A percentile compares a stretch with the other conserved stretches of the same genome.
phyloP scores from a whole-genome alignment of 106 monocot genomes.

The Posidonia australis region DNA sequence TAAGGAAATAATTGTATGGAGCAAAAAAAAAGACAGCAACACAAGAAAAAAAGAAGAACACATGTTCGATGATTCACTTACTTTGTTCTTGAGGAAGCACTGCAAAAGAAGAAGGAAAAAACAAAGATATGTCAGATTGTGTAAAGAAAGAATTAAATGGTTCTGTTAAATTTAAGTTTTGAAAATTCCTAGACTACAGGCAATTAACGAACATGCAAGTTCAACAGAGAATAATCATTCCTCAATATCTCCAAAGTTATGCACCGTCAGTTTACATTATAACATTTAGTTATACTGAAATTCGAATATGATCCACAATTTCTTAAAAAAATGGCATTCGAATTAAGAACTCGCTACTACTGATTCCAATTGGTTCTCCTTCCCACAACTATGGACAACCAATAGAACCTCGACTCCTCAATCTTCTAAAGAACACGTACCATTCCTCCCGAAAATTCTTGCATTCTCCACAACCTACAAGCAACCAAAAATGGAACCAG shows the following conservation, averaged over 20 bases:
- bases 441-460: slow-evolving; percentile 62
- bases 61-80: slow-evolving; percentile 36
- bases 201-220: no score
- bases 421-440: slow-evolving; percentile 28
- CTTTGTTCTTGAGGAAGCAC: slow-evolving; percentile 96
- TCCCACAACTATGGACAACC: neutral
- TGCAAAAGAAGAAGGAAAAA: slow-evolving; percentile 21
- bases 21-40: neutral
- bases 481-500: neutral
- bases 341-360: neutral
- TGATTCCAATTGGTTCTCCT: neutral
- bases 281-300: no score
- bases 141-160: neutral
- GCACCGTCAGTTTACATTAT: no score
- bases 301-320: no score
- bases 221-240: no score
- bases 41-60: neutral
- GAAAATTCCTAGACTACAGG: no score
- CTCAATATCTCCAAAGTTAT: no score
- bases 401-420: neutral
- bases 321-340: neutral
- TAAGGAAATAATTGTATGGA: neutral
- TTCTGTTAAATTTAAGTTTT: neutral
- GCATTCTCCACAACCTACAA: slow-evolving; percentile 61
- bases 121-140: neutral